Evolutionary conservation across 306 rosid species (phyloP).

Genomic region (Cucurbita moschata): DNA sequence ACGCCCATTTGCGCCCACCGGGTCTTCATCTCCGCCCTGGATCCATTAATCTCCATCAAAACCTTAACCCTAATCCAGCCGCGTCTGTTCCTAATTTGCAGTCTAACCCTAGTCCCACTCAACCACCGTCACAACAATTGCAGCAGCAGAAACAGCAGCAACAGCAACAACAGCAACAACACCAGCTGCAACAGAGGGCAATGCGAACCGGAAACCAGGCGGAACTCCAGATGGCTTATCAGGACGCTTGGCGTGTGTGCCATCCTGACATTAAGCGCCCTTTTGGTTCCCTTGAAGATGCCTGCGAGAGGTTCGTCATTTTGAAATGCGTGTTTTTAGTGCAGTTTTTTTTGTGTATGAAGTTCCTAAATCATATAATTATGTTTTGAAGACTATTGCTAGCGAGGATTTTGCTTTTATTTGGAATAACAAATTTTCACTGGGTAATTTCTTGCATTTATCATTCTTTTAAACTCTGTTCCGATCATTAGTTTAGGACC

Average conservation of each 20-base stretch:
- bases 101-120: conserved; percentile 31
- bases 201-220: conserved; percentile 61
- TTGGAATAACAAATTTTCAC: too few species aligned
- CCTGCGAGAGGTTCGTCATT: conserved; percentile 59
- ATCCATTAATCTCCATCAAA: conserved; percentile 34
- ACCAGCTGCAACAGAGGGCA: conserved; percentile 27
- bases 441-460: background rate
- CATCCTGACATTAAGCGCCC: conserved; percentile 91
- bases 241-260: conserved; percentile 90
- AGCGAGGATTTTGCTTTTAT: background rate
- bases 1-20: conserved; percentile 74
- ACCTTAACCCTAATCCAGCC: conserved; percentile 17
- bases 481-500: background rate
- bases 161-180: background rate
- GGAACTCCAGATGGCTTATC: conserved; percentile 94
- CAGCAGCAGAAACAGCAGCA: conserved; percentile 10
- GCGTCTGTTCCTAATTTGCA: conserved; percentile 16
- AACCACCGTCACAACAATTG: conserved; percentile 7
- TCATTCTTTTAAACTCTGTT: background rate
- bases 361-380: background rate
- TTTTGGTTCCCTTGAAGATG: conserved; percentile 78
- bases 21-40: conserved; percentile 25
- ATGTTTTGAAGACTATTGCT: background rate
- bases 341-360: background rate
- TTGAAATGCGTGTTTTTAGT: background rate